Evolutionary conservation across 306 rosid genomes (phyloP).

Genomic region (Benincasa hispida): DNA sequence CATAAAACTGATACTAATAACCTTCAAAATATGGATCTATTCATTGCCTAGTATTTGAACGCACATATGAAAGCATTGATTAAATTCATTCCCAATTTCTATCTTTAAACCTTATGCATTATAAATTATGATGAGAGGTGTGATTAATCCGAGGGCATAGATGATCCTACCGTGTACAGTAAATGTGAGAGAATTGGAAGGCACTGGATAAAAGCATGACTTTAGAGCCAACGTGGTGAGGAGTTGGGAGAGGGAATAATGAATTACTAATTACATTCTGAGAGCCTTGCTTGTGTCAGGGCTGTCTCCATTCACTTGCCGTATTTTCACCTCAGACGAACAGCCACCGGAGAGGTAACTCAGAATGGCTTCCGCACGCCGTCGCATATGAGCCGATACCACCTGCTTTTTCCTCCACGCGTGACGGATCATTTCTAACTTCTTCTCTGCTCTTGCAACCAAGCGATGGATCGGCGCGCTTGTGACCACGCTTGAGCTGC

Average conservation of each 20-base stretch:
- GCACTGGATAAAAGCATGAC: neutral
- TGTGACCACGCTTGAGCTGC: slow-evolving; percentile 38
- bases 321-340: slow-evolving; percentile 64
- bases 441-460: slow-evolving; percentile 15
- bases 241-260: slow-evolving; percentile 2
- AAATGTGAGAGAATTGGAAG: neutral
- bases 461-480: slow-evolving; percentile 38
- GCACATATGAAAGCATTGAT: neutral
- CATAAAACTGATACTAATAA: neutral
- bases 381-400: slow-evolving; percentile 34
- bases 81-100: neutral
- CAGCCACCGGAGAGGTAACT: slow-evolving; percentile 45
- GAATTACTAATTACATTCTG: slow-evolving; percentile 65
- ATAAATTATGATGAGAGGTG: neutral
- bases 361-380: slow-evolving; percentile 63
- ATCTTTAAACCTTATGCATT: neutral
- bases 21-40: neutral
- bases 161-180: slow-evolving; percentile 1
- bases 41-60: too few species aligned
- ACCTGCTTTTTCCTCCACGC: slow-evolving; percentile 8
- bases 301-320: slow-evolving; percentile 68
- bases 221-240: neutral
- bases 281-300: slow-evolving; percentile 99
- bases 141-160: neutral
- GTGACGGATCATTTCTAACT: slow-evolving; percentile 6